Evolutionary conservation across 352 stramenopile species (phyloP), one percentile per base, ranked within the genome.

Genomic region (Phytophthora vignae): DNA sequence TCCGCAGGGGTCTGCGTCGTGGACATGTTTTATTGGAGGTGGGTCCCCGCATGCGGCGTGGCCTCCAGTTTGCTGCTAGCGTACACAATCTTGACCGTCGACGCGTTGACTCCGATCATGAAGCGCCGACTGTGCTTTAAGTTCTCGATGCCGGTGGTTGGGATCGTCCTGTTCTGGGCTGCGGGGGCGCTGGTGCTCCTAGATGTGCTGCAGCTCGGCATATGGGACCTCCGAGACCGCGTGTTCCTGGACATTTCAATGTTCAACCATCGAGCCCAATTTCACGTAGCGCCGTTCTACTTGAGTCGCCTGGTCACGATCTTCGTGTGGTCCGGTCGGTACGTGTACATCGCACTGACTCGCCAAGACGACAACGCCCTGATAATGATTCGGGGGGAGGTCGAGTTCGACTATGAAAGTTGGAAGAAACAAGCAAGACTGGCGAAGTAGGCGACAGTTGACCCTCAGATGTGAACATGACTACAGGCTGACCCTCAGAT

Each of bases 371-470:
- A 65, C 14, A 55, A 57, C n/a, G 50, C 33, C 2, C 48, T 71
- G 8, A 48, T 71, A 14, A 40, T 71, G 15, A 48, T 71, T n/a
- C 64, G 49, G 48, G 64, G 64, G 0, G 27, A 71, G 17, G 33
- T 65, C 1, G 48, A 65, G 38, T 71, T 65, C n/a, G 48, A 71
- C 46, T 71, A 71, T 22, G 55, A 71, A 55, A 42, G 33, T 21
- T 71, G 55, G 55, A 65, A 71, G 21, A 65, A 48, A 10, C 55
- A 60, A 59, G 22, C 27, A 1, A 15, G 22, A 11, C 22, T 55
- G 12, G 11, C 22, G 19, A 25, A 6, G 55, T 29, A 25, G n/a
- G 4, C 8, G 29, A 36, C 8, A 29, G 27, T 29, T 29, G 4
- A 6, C 4, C 27, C 27, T 29, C 27, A 7, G 4, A 7, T 29